These are phyloP conservation scores for Xylariaceae sp. DNA, from an alignment of 2,329 filamentous ascomycete genomes.

Conservation along the genomic window DNA sequence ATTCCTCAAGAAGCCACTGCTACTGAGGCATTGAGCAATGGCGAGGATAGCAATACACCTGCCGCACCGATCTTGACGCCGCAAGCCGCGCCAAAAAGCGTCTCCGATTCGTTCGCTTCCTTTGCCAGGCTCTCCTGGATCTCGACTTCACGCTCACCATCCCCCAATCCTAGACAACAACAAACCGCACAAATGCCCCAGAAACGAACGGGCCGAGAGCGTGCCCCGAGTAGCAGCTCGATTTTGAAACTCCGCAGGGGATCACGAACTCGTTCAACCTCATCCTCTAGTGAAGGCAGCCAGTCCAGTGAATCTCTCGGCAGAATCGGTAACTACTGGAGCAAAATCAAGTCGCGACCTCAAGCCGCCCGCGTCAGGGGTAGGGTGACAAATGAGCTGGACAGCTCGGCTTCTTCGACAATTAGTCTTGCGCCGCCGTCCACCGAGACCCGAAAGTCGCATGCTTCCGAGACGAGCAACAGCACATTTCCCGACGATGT, in stretches of 20 bases:
- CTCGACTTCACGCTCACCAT: constrained; percentile 43
- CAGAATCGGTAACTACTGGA: constrained; percentile 39
- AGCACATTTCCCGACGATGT: constrained; percentile 30
- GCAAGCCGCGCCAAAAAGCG: constrained; percentile 34
- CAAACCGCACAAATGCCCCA: constrained; percentile 20
- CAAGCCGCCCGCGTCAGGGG: constrained; percentile 39
- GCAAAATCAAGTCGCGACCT: constrained; percentile 46
- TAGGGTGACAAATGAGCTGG: constrained; percentile 27
- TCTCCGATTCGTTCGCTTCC: constrained; percentile 44
- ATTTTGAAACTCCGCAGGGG: constrained; percentile 30
- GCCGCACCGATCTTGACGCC: constrained; percentile 28
- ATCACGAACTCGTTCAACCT: constrained; percentile 30
- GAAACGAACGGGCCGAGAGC: constrained; percentile 20
- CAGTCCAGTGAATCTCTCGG: constrained; percentile 34
- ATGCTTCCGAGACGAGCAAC: constrained; percentile 31
- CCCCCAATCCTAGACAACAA: constrained; percentile 36
- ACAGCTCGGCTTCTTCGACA: constrained; percentile 44
- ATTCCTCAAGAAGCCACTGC: constrained; percentile 26
- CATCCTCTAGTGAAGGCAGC: constrained; percentile 29
- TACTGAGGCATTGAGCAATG: constrained; percentile 12
- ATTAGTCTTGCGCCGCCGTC: constrained; percentile 41
- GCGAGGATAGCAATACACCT: constrained; percentile 13
- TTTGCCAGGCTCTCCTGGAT: constrained; percentile 50
- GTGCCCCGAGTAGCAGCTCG: constrained; percentile 29
- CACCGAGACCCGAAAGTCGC: constrained; percentile 32